A percentile compares a stretch with the other conserved stretches of the same genome.
These are phyloP conservation scores for Pythium insidiosum DNA, from an alignment of 352 stramenopile genomes.

Conservation along the genomic window DNA sequence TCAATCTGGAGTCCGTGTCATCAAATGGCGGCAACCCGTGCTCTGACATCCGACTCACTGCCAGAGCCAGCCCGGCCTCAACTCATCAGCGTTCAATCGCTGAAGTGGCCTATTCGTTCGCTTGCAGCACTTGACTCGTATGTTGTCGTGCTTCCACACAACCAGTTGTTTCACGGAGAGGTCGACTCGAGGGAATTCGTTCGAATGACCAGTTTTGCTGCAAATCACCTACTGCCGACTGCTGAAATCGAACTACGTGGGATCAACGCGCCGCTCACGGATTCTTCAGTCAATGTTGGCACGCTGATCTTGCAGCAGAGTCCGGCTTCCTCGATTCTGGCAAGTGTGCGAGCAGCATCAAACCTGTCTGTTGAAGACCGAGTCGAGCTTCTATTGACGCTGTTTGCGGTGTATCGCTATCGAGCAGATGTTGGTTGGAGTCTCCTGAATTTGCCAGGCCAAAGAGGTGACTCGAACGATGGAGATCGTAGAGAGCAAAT, in stretches of 20 bases:
- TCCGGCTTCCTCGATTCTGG: constrained; percentile 64
- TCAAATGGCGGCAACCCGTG: constrained; percentile 60
- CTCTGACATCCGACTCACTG: constrained; percentile 40
- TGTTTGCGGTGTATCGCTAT: constrained; percentile 82
- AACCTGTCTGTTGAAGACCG: constrained; percentile 27
- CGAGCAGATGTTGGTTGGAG: constrained; percentile 61
- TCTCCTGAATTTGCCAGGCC: no score
- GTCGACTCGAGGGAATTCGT: constrained; percentile 20
- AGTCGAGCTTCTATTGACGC: constrained; percentile 68
- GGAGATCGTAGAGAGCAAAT: constrained; percentile 9
- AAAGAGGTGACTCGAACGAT: constrained; percentile 1
- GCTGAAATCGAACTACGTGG: constrained; percentile 51
- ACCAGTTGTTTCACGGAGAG: background rate
- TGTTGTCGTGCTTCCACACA: constrained; percentile 51
- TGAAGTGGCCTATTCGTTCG: constrained; percentile 12
- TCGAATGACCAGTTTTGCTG: constrained; percentile 28
- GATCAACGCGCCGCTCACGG: background rate
- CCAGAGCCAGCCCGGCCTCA: constrained; percentile 67
- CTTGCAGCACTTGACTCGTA: constrained; percentile 74
- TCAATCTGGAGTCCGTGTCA: constrained; percentile 85
- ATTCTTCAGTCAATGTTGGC: background rate
- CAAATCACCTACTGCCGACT: constrained; percentile 34
- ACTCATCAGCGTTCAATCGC: constrained; percentile 43
- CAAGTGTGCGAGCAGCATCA: constrained; percentile 22
- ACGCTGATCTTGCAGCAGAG: constrained; percentile 71